These are phyloP conservation scores for Tylopilus sp. DNA, from an alignment of 1,284 basidiomycete species.

Conservation along the genomic window DNA sequence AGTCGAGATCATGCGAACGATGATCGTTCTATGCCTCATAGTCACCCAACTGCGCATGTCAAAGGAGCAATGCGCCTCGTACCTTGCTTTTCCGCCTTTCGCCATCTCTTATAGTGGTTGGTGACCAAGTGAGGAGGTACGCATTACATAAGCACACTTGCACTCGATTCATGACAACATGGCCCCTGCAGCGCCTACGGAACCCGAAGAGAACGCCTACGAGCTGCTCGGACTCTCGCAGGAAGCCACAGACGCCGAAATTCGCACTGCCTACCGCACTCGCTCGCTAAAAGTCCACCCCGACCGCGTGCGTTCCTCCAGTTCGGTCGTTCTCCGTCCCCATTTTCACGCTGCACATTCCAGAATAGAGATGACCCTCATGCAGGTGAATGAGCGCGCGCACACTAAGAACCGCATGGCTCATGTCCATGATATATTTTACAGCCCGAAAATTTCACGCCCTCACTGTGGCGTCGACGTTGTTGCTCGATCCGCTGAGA, in stretches of 20 bases:
- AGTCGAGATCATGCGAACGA: constrained; percentile 83
- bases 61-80: constrained; percentile 15
- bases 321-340: neutral
- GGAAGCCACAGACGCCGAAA: constrained; percentile 78
- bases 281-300: constrained; percentile 86
- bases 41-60: neutral
- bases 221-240: constrained; percentile 63
- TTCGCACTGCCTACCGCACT: constrained; percentile 80
- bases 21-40: constrained; percentile 59
- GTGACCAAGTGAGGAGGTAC: constrained; percentile 1
- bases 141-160: constrained; percentile 1
- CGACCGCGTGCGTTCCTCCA: constrained; percentile 62
- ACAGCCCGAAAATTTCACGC: constrained; percentile 81
- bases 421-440: neutral
- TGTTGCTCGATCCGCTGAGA: constrained; percentile 79
- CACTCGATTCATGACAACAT: constrained; percentile 1
- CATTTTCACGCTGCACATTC: constrained; percentile 11
- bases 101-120: constrained; percentile 20
- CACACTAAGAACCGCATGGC: neutral
- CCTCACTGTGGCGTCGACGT: constrained; percentile 80
- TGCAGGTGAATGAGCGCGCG: constrained; percentile 48
- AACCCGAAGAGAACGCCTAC: constrained; percentile 69
- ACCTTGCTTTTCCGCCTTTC: constrained; percentile 55
- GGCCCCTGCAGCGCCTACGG: constrained; percentile 25
- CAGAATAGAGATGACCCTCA: constrained; percentile 79